These are phyloP conservation scores for Euphorbia corollata DNA, from an alignment of 441 rosid genomes.

Conservation along the genomic window DNA sequence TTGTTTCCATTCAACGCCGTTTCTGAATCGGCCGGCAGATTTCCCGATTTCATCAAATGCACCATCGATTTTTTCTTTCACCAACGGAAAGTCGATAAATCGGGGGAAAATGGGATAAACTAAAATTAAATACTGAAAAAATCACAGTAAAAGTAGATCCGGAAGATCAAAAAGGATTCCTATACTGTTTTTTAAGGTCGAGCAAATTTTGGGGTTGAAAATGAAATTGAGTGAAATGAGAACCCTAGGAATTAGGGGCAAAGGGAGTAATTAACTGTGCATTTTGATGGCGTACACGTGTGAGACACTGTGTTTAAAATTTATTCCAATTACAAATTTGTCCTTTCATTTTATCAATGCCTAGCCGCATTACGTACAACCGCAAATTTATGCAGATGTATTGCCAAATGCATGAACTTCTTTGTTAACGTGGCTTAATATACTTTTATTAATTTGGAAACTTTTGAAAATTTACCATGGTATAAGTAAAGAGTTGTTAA, in stretches of 20 bases:
- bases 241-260: conserved; percentile 9
- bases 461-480: too few species aligned
- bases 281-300: conserved; percentile 24
- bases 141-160: background rate
- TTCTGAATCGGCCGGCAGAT: conserved; percentile 38
- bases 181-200: background rate
- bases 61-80: conserved; percentile 32
- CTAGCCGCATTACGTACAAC: too few species aligned
- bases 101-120: conserved; percentile 3
- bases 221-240: background rate
- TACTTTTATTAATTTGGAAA: too few species aligned
- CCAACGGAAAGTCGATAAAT: background rate
- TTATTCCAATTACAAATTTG: too few species aligned
- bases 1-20: conserved; percentile 37
- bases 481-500: too few species aligned
- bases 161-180: background rate
- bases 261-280: background rate
- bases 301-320: background rate
- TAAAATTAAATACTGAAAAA: background rate
- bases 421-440: too few species aligned
- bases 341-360: too few species aligned
- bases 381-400: too few species aligned
- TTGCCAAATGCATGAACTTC: too few species aligned
- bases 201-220: conserved; percentile 6
- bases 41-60: conserved; percentile 61